Evolutionary conservation across 192 early-diverging fungal species (phyloP).

Genomic region (Coemansia sp.): DNA sequence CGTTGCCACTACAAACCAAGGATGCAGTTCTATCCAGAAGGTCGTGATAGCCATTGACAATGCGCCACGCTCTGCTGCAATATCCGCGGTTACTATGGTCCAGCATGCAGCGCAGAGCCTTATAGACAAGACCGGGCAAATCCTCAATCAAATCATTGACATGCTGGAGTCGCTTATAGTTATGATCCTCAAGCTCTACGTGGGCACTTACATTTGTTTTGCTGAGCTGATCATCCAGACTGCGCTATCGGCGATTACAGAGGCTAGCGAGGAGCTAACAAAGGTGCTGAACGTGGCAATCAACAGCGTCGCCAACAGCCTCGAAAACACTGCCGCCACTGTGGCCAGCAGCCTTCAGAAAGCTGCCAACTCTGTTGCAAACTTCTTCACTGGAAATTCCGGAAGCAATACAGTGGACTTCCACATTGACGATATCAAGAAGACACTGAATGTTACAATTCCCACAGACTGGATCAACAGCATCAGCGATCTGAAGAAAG

Average conservation of each 20-base stretch:
- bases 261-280: slow-evolving; percentile 30
- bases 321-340: slow-evolving; percentile 28
- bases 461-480: slow-evolving; percentile 44
- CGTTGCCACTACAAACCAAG: not conserved
- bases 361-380: slow-evolving; percentile 18
- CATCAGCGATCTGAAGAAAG: slow-evolving; percentile 21
- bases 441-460: slow-evolving; percentile 32
- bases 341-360: slow-evolving; percentile 18
- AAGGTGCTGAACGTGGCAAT: slow-evolving; percentile 33
- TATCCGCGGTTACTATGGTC: slow-evolving; percentile 24
- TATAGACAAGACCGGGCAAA: slow-evolving; percentile 13
- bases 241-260: slow-evolving; percentile 23
- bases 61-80: slow-evolving; percentile 24
- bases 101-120: slow-evolving; percentile 13
- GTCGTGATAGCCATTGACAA: slow-evolving; percentile 29
- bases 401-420: slow-evolving; percentile 13
- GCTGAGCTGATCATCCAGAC: slow-evolving; percentile 47
- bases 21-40: slow-evolving; percentile 22
- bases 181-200: slow-evolving; percentile 38
- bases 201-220: slow-evolving; percentile 51
- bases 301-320: slow-evolving; percentile 18
- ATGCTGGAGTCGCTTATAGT: slow-evolving; percentile 33
- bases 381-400: slow-evolving; percentile 25
- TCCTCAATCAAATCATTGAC: slow-evolving; percentile 25
- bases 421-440: slow-evolving; percentile 26